A percentile compares a stretch with the other conserved stretches of the same genome.
Conservation (phyloP, 768 basidiomycete genomes). For the Kwoniella newhampshirensis region DNA sequence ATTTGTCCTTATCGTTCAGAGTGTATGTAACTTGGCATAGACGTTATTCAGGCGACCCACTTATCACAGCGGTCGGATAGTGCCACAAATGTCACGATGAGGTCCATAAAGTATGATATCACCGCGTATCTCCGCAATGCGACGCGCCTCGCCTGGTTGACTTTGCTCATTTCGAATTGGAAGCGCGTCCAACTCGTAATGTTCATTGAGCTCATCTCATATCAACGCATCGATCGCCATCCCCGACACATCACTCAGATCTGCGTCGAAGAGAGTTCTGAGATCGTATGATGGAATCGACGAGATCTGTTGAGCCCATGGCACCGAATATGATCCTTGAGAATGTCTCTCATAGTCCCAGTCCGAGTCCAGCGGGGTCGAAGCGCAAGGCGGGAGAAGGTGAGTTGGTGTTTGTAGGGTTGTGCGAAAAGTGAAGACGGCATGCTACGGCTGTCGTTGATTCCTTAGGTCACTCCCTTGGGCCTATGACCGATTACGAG, state of each 20-base stretch:
- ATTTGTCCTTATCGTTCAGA: too few species aligned
- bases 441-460: too few species aligned
- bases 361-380: slow-evolving; percentile 7
- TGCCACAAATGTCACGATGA: too few species aligned
- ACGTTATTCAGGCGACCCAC: too few species aligned
- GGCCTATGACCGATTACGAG: not conserved
- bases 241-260: too few species aligned
- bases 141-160: slow-evolving; percentile 1
- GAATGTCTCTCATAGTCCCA: slow-evolving; percentile 8
- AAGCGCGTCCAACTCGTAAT: not conserved
- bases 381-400: slow-evolving; percentile 23
- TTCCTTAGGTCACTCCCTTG: too few species aligned
- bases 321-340: slow-evolving; percentile 20
- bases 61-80: too few species aligned
- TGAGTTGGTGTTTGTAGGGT: slow-evolving; percentile 3
- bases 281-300: too few species aligned
- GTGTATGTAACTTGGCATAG: too few species aligned
- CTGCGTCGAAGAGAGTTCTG: too few species aligned
- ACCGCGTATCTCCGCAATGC: not conserved
- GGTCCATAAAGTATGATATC: too few species aligned
- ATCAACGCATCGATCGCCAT: not conserved
- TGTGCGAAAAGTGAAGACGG: too few species aligned
- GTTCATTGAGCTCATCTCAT: not conserved
- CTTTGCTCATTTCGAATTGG: slow-evolving; percentile 3
- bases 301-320: slow-evolving; percentile 19